A percentile compares a stretch with the other conserved stretches of the same genome.
These are phyloP conservation scores for Coriaria nepalensis DNA, from an alignment of 306 rosid species.

Conservation along the genomic window DNA sequence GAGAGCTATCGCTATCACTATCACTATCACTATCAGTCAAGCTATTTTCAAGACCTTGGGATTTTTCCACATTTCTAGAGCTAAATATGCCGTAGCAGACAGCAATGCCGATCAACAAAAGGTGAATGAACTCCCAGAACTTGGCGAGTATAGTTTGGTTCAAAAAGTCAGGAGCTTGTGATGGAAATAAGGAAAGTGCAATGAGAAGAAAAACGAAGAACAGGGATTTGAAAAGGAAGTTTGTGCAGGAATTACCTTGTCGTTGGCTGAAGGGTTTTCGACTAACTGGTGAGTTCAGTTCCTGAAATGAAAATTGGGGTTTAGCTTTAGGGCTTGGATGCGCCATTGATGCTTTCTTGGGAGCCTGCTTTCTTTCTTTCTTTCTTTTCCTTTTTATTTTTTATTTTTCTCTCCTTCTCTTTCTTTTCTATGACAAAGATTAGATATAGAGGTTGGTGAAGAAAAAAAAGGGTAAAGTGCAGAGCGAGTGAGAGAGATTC, in stretches of 20 bases:
- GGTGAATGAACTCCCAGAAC: slow-evolving; percentile 77
- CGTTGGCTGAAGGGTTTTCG: slow-evolving; percentile 21
- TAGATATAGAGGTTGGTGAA: too few species aligned
- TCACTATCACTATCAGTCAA: slow-evolving; percentile 14
- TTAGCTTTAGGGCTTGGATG: slow-evolving; percentile 36
- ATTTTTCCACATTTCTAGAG: slow-evolving; percentile 24
- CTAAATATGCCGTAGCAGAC: slow-evolving; percentile 75
- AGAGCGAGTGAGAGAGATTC: too few species aligned
- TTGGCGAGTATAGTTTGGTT: slow-evolving; percentile 39
- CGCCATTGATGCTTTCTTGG: slow-evolving; percentile 37
- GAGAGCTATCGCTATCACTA: slow-evolving; percentile 16
- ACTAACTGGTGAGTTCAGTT: slow-evolving; percentile 20
- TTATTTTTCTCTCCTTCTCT: too few species aligned
- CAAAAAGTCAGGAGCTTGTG: slow-evolving; percentile 81
- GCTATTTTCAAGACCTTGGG: slow-evolving; percentile 25
- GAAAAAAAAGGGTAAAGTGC: too few species aligned
- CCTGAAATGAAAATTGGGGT: slow-evolving; percentile 29
- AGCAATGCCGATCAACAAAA: slow-evolving; percentile 70
- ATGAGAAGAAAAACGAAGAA: slow-evolving; percentile 27
- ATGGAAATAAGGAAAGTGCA: slow-evolving; percentile 61
- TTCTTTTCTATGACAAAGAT: too few species aligned
- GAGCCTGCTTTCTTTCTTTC: slow-evolving; percentile 10
- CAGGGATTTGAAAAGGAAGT: slow-evolving; percentile 38
- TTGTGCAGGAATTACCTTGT: slow-evolving; percentile 35
- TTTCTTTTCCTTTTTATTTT: too few species aligned